Percentiles rank a stretch among this genome's conserved stretches.
phyloP scores from a whole-genome alignment of 495 filamentous ascomycete species.

The Penicillium lividum region DNA sequence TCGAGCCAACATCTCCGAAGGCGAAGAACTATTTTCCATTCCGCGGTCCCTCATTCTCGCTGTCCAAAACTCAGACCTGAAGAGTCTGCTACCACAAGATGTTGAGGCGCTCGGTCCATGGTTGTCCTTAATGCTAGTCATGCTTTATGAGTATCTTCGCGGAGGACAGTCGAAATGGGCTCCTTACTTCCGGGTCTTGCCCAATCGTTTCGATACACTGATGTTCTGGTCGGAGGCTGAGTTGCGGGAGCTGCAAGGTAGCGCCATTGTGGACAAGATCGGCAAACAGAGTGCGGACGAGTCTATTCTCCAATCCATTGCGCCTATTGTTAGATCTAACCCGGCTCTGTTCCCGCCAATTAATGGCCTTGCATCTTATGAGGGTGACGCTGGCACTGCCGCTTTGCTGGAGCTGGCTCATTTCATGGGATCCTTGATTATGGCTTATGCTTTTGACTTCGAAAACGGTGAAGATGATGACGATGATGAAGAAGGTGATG shows the following conservation, averaged over 20 bases:
- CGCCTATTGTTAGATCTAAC: conserved; percentile 57
- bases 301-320: conserved; percentile 61
- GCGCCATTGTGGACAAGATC: conserved; percentile 74
- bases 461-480: conserved; percentile 56
- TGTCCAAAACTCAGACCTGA: conserved; percentile 51
- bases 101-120: conserved; percentile 51
- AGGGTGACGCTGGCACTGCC: conserved; percentile 46
- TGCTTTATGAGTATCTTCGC: conserved; percentile 74
- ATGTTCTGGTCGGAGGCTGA: conserved; percentile 86
- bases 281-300: conserved; percentile 71
- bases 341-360: conserved; percentile 47
- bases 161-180: conserved; percentile 68
- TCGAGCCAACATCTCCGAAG: conserved; percentile 54
- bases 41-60: conserved; percentile 57
- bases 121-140: conserved; percentile 71
- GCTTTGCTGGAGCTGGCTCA: conserved; percentile 65
- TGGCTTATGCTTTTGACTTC: conserved; percentile 95
- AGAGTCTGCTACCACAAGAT: conserved; percentile 44
- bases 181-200: conserved; percentile 80
- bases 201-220: conserved; percentile 75
- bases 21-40: conserved; percentile 67
- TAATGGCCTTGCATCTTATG: conserved; percentile 52
- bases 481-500: conserved; percentile 54
- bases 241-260: conserved; percentile 72
- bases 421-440: conserved; percentile 80